Conservation (phyloP, 768 basidiomycete species). For the Dendrothele bispora region DNA sequence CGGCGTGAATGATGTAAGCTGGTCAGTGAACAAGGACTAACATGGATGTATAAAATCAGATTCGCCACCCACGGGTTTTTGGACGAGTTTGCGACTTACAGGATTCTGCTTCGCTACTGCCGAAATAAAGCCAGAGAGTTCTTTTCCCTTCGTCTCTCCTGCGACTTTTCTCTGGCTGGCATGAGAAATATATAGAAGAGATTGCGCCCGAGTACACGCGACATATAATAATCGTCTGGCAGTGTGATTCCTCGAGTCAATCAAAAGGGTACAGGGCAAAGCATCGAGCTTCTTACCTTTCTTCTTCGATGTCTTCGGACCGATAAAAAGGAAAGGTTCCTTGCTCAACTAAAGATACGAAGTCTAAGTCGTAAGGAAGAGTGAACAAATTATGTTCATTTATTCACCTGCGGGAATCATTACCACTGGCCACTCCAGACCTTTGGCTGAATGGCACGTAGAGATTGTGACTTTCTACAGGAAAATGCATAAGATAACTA, state of each 20-base stretch:
- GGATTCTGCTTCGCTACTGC: slow-evolving; percentile 38
- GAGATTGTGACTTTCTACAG: slow-evolving; percentile 81
- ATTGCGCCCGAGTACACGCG: slow-evolving; percentile 84
- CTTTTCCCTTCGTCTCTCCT: slow-evolving; percentile 51
- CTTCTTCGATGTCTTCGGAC: slow-evolving; percentile 76
- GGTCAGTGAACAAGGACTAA: slow-evolving; percentile 43
- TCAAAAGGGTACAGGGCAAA: background rate
- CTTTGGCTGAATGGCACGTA: slow-evolving; percentile 90
- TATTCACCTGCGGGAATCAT: slow-evolving; percentile 67
- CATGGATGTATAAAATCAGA: slow-evolving; percentile 3
- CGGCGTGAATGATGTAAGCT: slow-evolving; percentile 40
- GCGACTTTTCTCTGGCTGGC: slow-evolving; percentile 48
- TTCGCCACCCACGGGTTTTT: background rate
- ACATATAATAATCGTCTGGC: slow-evolving; percentile 81
- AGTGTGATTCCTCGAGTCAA: background rate
- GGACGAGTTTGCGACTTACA: slow-evolving; percentile 28
- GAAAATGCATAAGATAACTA: background rate
- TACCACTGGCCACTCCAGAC: slow-evolving; percentile 90
- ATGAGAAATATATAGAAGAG: slow-evolving; percentile 60
- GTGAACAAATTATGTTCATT: slow-evolving; percentile 7
- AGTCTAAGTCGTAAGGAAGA: no score
- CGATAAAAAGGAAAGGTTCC: slow-evolving; percentile 78
- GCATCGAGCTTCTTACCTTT: slow-evolving; percentile 56
- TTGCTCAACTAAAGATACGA: slow-evolving; percentile 72
- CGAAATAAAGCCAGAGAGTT: slow-evolving; percentile 59